Base-by-base conservation (phyloP, 2,329 filamentous ascomycete species). In the Aspergillaceae sp. region DNA sequence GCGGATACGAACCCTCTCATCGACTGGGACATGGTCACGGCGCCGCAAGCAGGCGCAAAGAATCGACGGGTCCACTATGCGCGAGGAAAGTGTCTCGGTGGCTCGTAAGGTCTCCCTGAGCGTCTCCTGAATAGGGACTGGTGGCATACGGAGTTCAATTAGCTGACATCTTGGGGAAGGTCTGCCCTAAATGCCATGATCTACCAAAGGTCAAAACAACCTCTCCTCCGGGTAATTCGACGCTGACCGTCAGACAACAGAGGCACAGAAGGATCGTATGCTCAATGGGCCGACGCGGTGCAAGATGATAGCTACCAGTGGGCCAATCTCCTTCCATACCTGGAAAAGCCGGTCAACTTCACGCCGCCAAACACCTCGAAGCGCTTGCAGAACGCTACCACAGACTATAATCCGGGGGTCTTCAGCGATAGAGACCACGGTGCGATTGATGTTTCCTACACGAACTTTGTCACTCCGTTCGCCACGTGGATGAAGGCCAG, bases 381-480 rank as follows among this genome's bases (percentile, higher is more conserved):
- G 3, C 51, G 61, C n/a, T 51, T 49, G 8, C 34, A 46, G 7
- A 64, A 64, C 40, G 56, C 57, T 1, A 57, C 62, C 0, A 43
- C 59, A 0, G 47, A 35, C 5, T 61, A 57, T 41, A 45, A 52
- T 27, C 5, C 51, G 3, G 48, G 51, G 4, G 59, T 54, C 1
- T 67, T 68, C 33, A 53, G 60, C 7, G 34, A 44, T 1, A 19
- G 19, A 19, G 52, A 48, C 5, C 57, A 56, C 5, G 69, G 67
- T 0, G 68, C 71, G 0, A 48, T 73, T 0, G 58, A 68, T 41
- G 64, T 74, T 2, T 66, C 69, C 0, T 74, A 65, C 46, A 46
- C 65, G 3, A 70, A 72, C 42, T 74, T 61, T 38, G 67, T 61
- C 4, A 57, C 64, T 48, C 55, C 67, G 0, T 69, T 69, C 29